Evolutionary conservation across 768 basidiomycete species (phyloP), one percentile per base, ranked within the genome.

Genomic region (Xerocomus brunneocitrinus): DNA sequence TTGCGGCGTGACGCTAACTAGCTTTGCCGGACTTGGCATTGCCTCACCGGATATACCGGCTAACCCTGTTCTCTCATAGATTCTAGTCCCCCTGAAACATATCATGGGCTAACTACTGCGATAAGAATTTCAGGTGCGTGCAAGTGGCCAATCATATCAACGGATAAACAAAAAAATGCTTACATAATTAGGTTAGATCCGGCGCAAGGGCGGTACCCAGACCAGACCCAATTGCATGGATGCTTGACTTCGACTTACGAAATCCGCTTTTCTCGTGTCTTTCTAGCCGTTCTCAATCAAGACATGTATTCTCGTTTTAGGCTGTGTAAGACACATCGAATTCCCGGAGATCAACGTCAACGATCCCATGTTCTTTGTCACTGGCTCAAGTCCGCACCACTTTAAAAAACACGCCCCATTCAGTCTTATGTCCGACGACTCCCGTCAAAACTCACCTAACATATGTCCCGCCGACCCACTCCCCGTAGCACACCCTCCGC

Each of bases 391-490:
- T 58, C 64, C 59, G 54, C 52, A 53, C 59, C 40, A 27, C 59
- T 58, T 64, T 62, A 39, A 42, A 66, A 64, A 57, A 50, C 49
- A 52, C 31, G 35, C 49, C 16, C 24, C 16, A 8, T 16, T 19
- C 43, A 4, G 5, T 63, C 66, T 64, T 58, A 67, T 66, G 55
- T 64, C 62, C 28, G 62, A 53, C 58, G 53, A 14, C 5, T 45
- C 66, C 53, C 69, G 67, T 67, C 68, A 59, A 58, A 60, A 62
- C 58, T 56, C 62, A 58, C 58, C 57, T 50, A 52, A 57, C 34
- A 10, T 67, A 88, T 88, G 86, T 83, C 85, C 38, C 83, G 84
- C 41, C 72, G 81, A 65, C 71, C 74, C 48, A 56, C 70, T 0
- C 56, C 67, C 13, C 63, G 71, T n/a, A 49, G 55, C 44, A 27